A percentile compares a stretch with the other conserved stretches of the same genome.
Evolutionary conservation across 1,284 basidiomycete genomes (phyloP).

Genomic region (Rhodotorula sp.): DNA sequence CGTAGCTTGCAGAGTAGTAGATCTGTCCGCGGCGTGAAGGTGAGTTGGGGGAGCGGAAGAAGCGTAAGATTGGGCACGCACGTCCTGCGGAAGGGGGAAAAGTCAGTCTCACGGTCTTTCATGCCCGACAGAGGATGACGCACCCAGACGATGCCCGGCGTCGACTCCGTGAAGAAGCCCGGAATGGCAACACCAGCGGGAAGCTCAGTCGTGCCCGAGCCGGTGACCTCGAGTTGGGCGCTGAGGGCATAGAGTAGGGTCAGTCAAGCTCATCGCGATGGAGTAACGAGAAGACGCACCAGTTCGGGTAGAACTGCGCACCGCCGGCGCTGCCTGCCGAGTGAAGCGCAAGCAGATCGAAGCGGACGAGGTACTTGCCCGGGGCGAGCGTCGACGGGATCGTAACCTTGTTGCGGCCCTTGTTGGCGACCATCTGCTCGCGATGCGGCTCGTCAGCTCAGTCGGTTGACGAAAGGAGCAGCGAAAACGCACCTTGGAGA

Average conservation of each 20-base stretch:
- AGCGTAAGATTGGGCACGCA: neutral
- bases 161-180: constrained; percentile 2
- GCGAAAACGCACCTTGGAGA: neutral
- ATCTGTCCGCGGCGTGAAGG: neutral
- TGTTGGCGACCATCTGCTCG: constrained; percentile 7
- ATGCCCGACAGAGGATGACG: neutral
- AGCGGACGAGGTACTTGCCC: constrained; percentile 18
- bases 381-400: neutral
- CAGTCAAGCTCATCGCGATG: too few species aligned
- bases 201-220: neutral
- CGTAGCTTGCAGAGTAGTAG: neutral
- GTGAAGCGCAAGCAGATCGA: constrained; percentile 15
- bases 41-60: neutral
- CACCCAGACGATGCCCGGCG: constrained; percentile 8
- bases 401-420: constrained; percentile 1
- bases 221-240: constrained; percentile 6
- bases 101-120: neutral
- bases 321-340: neutral
- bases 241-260: too few species aligned
- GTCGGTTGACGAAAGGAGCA: neutral
- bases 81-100: neutral
- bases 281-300: neutral
- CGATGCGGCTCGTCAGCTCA: neutral
- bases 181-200: constrained; percentile 11
- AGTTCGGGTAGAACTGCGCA: constrained; percentile 20